Evolutionary conservation across 805 yeast species (phyloP), one percentile per base, ranked within the genome.

Genomic region (Metschnikowia bowlesiae): DNA sequence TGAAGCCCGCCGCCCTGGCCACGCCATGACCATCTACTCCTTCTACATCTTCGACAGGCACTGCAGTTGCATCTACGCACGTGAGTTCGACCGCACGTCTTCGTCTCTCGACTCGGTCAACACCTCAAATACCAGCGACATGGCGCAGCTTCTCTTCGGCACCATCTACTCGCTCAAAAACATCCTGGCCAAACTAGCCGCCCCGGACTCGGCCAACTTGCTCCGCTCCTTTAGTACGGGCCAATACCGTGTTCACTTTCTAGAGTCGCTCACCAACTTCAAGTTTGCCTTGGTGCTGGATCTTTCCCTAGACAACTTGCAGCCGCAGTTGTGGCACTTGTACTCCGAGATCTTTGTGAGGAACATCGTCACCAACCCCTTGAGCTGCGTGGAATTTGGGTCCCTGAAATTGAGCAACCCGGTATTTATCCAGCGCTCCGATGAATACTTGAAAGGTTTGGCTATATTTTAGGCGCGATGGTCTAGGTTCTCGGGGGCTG

Each of bases 21-120:
- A 32, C 16, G 6, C 7, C 36, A 82, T 82, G 87, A 80, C 87
- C 37, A 82, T 90, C 42, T 84, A 85, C 70, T 87, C 96, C 9
- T 86, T 91, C 63, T 88, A 90, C 87, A 81, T 92, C 49, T 92
- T 86, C 64, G 97, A 92, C 65, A 79, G 94, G 64, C 97, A 92
- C 69, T 88, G 97, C 68, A 71, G 86, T 55, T 91, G 98, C 66
- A 82, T 92, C 16, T 92, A 81, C 68, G 80, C 81, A 54, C 74
- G 95, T 47, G 95, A 88, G 64, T 49, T 44, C 42, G 46, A 58
- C 48, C 62, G 60, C 10, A 11, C 29, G 6, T 14, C 38, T 53
- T 47, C 53, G 22, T 40, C 59, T 8, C 39, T 1, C 44, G 53
- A 68, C 14, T 34, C 59, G 8, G 60, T 66, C 47, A 85, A 84